Conservation (phyloP, 2,329 filamentous ascomycete species). For the Fusarium sambucinum region DNA sequence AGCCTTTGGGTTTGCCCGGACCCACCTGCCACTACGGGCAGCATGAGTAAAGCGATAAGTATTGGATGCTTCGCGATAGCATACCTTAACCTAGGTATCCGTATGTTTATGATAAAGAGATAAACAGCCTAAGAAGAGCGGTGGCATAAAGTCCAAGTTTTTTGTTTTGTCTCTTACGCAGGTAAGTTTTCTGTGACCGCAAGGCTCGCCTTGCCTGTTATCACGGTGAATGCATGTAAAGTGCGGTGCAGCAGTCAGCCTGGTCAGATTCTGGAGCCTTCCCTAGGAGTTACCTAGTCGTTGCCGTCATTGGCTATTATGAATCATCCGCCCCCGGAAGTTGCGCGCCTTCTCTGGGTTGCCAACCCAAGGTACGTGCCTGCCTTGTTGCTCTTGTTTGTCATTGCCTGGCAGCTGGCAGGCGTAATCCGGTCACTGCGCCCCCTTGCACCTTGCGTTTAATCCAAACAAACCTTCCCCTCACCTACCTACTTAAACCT, state of each 20-base stretch:
- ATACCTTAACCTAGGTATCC: background rate
- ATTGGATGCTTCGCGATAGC: constrained; percentile 30
- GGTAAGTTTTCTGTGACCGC: background rate
- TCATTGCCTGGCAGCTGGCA: constrained; percentile 38
- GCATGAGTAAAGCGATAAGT: background rate
- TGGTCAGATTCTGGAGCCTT: constrained; percentile 57
- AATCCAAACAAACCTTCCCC: constrained; percentile 43
- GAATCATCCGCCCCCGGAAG: constrained; percentile 53
- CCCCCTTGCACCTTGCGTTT: constrained; percentile 44
- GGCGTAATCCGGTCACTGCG: constrained; percentile 48
- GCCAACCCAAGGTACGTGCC: constrained; percentile 7
- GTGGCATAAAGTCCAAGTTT: background rate
- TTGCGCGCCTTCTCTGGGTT: constrained; percentile 37
- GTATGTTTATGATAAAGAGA: background rate
- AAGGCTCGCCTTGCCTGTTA: background rate
- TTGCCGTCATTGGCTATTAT: constrained; percentile 50
- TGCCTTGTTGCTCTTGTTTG: constrained; percentile 34
- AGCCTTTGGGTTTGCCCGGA: constrained; percentile 9
- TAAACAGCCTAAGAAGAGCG: background rate
- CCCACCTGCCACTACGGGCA: constrained; percentile 12
- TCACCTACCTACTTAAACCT: constrained; percentile 53
- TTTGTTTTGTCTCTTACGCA: background rate
- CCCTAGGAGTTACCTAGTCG: constrained; percentile 32
- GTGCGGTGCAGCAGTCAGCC: constrained; percentile 39
- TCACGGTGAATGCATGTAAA: background rate